phyloP scores from a whole-genome alignment of 192 early-diverging fungal species.

The Coemansia javaensis region DNA sequence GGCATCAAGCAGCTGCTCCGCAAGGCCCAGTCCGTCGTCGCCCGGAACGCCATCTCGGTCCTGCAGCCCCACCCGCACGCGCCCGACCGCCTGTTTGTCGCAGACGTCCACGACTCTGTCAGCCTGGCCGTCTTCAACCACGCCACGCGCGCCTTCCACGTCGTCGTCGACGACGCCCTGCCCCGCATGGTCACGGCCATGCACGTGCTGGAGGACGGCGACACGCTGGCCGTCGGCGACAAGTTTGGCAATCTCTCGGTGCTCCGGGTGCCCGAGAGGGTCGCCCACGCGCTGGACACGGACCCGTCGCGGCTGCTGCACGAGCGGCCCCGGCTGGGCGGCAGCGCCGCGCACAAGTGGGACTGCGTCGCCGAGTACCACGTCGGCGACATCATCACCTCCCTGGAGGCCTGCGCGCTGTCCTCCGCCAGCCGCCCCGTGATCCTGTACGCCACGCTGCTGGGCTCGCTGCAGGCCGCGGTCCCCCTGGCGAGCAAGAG shows the following conservation, averaged over 20 bases:
- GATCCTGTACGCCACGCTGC: constrained; percentile 79
- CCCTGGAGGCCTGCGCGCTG: constrained; percentile 70
- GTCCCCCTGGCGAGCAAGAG: constrained; percentile 84
- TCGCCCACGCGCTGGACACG: constrained; percentile 72
- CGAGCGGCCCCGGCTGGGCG: constrained; percentile 74
- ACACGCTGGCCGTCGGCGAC: constrained; percentile 89
- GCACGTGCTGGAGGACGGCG: constrained; percentile 76
- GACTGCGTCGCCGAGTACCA: constrained; percentile 72
- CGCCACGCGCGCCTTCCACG: constrained; percentile 75
- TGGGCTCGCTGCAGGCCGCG: constrained; percentile 79
- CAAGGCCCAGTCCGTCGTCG: constrained; percentile 69
- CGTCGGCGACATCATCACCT: constrained; percentile 83
- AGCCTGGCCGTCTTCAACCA: constrained; percentile 69
- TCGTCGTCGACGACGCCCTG: constrained; percentile 89
- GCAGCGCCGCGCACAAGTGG: constrained; percentile 56
- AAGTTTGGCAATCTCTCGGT: constrained; percentile 96
- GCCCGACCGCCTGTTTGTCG: constrained; percentile 68
- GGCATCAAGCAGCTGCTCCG: constrained; percentile 85
- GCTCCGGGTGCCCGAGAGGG: constrained; percentile 61
- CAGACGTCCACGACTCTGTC: constrained; percentile 86
- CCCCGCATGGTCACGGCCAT: constrained; percentile 80
- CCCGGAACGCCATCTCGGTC: constrained; percentile 63
- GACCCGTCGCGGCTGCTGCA: constrained; percentile 78
- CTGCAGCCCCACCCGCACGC: constrained; percentile 67
- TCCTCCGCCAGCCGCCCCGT: constrained; percentile 83